Conservation (phyloP, 2,329 filamentous ascomycete species). For the Celoporthe dispersa region DNA sequence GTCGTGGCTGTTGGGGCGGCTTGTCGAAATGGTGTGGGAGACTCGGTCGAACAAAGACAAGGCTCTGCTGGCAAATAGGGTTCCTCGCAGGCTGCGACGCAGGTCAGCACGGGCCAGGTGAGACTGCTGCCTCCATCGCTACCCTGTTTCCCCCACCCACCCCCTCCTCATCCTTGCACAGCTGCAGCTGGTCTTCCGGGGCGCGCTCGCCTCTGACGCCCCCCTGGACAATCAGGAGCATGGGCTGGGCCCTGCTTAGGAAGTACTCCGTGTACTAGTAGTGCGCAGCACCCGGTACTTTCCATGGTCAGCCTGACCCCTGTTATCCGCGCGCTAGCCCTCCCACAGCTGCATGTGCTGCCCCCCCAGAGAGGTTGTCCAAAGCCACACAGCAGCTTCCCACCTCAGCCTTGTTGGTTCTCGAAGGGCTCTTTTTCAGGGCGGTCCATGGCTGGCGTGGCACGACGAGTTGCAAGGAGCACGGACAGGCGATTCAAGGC, state of each 20-base stretch:
- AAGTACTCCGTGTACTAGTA: constrained; percentile 6
- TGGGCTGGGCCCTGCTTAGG: constrained; percentile 1
- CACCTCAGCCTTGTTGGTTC: constrained; percentile 24
- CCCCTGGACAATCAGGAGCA: constrained; percentile 19
- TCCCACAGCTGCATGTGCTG: constrained; percentile 16
- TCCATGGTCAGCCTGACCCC: constrained; percentile 2
- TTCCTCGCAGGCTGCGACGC: constrained; percentile 5
- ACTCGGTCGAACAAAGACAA: constrained; percentile 11
- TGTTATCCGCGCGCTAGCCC: constrained; percentile 25
- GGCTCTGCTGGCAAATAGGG: constrained; percentile 10
- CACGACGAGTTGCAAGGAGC: not conserved
- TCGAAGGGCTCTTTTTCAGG: not conserved
- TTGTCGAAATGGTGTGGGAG: constrained; percentile 11
- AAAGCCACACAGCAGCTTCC: constrained; percentile 15
- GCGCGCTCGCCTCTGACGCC: constrained; percentile 23
- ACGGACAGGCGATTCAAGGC: not conserved
- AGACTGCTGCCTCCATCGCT: constrained; percentile 6
- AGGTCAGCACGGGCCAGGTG: constrained; percentile 12
- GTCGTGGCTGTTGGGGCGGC: not conserved
- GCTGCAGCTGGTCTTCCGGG: constrained; percentile 23
- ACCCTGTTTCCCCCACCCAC: not conserved
- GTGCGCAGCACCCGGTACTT: constrained; percentile 10
- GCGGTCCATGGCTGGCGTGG: not conserved
- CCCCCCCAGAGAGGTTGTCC: constrained; percentile 16
- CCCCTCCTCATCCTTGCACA: constrained; percentile 22